A percentile compares a stretch with the other conserved stretches of the same genome.
These are phyloP conservation scores for Anisodus acutangulus DNA, from an alignment of 257 asterid genomes.

Conservation along the genomic window DNA sequence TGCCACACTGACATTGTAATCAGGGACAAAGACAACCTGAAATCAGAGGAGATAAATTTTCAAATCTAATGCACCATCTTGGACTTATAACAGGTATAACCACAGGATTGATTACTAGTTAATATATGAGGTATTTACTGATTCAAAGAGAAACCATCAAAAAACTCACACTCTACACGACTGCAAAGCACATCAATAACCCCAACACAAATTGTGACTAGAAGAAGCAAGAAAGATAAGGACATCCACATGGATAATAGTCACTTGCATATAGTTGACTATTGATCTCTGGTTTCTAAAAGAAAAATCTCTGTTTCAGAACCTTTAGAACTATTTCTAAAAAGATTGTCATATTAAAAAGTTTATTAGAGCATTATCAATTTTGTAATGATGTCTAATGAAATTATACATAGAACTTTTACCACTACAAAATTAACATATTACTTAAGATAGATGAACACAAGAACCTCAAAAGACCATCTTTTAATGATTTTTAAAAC, in stretches of 20 bases:
- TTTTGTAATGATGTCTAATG: too few species aligned
- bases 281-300: too few species aligned
- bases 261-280: too few species aligned
- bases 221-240: too few species aligned
- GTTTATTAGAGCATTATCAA: too few species aligned
- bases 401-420: too few species aligned
- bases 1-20: slow-evolving; percentile 86
- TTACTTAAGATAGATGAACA: background rate
- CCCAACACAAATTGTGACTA: too few species aligned
- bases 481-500: background rate
- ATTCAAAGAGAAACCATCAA: background rate
- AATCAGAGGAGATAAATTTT: background rate
- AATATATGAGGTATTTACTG: background rate
- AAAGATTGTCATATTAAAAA: too few species aligned
- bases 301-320: too few species aligned
- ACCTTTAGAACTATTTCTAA: too few species aligned
- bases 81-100: slow-evolving; percentile 3
- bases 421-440: too few species aligned
- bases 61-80: background rate
- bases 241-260: too few species aligned
- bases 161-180: background rate
- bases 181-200: background rate
- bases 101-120: background rate
- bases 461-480: background rate
- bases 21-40: slow-evolving; percentile 79